These are phyloP conservation scores for Hygrophorus russula DNA, from an alignment of 768 basidiomycete species.

Conservation along the genomic window DNA sequence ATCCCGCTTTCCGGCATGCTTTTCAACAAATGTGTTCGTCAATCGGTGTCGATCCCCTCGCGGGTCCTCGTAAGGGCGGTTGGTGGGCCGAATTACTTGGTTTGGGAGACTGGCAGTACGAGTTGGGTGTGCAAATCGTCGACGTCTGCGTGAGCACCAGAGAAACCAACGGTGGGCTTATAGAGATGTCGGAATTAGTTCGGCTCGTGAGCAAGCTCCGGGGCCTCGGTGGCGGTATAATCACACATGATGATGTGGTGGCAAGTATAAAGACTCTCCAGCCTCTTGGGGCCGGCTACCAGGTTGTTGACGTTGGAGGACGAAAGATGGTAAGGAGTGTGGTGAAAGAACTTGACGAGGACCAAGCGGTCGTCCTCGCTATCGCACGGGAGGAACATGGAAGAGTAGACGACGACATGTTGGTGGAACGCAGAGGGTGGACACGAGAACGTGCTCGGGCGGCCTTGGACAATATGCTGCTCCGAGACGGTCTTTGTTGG, in stretches of 20 bases:
- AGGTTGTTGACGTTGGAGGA: constrained; percentile 59
- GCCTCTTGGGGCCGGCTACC: constrained; percentile 87
- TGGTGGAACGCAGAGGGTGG: constrained; percentile 65
- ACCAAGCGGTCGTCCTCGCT: constrained; percentile 76
- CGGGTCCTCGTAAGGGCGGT: constrained; percentile 74
- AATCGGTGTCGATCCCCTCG: constrained; percentile 91
- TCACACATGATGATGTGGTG: constrained; percentile 80
- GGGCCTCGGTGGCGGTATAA: constrained; percentile 49
- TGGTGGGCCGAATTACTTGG: constrained; percentile 89
- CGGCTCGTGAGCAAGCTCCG: constrained; percentile 69
- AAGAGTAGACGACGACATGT: constrained; percentile 49
- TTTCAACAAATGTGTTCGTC: constrained; percentile 95
- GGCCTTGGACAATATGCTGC: constrained; percentile 82
- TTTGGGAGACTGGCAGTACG: constrained; percentile 91
- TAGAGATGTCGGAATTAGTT: constrained; percentile 80
- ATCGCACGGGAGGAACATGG: constrained; percentile 62
- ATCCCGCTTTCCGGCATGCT: constrained; percentile 80
- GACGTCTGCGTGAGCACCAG: constrained; percentile 84
- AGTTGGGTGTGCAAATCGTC: constrained; percentile 91
- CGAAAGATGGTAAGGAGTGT: constrained; percentile 79
- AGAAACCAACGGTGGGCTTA: constrained; percentile 85
- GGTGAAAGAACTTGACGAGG: constrained; percentile 83
- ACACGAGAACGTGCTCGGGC: constrained; percentile 60
- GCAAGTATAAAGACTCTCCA: constrained; percentile 79
- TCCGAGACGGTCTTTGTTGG: constrained; percentile 91